phyloP scores from a whole-genome alignment of 1,284 basidiomycete species.

The Chalciporus sp. region DNA sequence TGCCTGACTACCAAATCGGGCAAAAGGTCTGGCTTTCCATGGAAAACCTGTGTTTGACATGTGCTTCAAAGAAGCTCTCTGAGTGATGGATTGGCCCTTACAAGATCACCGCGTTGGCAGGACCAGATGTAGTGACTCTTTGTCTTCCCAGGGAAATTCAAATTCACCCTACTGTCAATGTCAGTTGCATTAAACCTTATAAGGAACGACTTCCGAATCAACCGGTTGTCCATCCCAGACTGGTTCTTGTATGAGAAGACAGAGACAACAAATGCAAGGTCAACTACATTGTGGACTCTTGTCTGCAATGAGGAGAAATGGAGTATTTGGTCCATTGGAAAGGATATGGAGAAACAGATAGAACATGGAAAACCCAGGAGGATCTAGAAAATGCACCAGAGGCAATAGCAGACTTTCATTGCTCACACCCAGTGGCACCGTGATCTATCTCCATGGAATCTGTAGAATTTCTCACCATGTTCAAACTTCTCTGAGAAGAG shows the following conservation, averaged over 20 bases:
- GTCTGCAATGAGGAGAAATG: not conserved
- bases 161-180: no score
- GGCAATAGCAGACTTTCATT: not conserved
- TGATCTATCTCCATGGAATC: no score
- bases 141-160: no score
- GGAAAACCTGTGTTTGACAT: no score
- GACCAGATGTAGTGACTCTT: no score
- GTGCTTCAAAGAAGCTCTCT: not conserved
- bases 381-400: not conserved
- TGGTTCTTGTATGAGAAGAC: not conserved
- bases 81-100: not conserved
- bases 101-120: not conserved
- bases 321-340: not conserved
- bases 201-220: not conserved
- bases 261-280: not conserved
- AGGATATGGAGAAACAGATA: not conserved
- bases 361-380: not conserved
- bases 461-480: no score
- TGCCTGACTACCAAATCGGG: no score
- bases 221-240: not conserved
- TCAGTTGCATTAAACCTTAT: no score
- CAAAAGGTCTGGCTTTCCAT: no score
- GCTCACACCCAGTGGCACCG: no score
- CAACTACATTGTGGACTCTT: not conserved
- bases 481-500: no score